Conservation (phyloP, 164 flowering plant species). For the Malania oleifera region DNA sequence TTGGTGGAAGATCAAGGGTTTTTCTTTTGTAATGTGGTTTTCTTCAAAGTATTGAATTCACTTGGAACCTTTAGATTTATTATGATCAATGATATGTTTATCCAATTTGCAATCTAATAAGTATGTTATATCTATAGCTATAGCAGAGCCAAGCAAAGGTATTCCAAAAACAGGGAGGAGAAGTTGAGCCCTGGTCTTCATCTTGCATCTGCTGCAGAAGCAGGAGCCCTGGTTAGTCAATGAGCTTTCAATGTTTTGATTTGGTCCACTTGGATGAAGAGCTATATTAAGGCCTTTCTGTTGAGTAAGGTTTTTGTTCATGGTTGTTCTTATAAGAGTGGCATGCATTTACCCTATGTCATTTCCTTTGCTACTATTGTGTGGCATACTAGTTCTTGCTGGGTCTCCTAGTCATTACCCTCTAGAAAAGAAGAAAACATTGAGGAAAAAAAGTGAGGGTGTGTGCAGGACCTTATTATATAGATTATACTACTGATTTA, state of each 20-base stretch:
- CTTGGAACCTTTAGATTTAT: neutral
- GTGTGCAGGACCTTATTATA: no score
- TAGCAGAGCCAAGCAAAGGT: conserved; percentile 73
- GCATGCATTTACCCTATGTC: no score
- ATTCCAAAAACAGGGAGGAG: conserved; percentile 44
- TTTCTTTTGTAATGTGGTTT: neutral
- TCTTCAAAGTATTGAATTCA: neutral
- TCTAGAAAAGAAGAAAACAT: no score
- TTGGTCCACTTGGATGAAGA: neutral
- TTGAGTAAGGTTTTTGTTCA: no score
- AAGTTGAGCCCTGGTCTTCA: conserved; percentile 63
- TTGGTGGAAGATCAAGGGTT: neutral
- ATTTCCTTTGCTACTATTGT: neutral
- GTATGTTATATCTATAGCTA: conserved; percentile 41
- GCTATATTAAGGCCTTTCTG: neutral
- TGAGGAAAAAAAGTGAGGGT: no score
- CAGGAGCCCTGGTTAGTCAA: conserved; percentile 73
- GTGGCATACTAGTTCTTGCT: no score
- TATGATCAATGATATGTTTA: neutral
- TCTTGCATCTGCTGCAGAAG: conserved; percentile 87
- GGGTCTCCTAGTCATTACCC: no score
- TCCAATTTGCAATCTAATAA: neutral
- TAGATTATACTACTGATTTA: no score
- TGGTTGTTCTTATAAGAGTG: no score
- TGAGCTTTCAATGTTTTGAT: neutral